Conservation (phyloP, 192 early-diverging fungal species). For the Dispira parvispora region DNA sequence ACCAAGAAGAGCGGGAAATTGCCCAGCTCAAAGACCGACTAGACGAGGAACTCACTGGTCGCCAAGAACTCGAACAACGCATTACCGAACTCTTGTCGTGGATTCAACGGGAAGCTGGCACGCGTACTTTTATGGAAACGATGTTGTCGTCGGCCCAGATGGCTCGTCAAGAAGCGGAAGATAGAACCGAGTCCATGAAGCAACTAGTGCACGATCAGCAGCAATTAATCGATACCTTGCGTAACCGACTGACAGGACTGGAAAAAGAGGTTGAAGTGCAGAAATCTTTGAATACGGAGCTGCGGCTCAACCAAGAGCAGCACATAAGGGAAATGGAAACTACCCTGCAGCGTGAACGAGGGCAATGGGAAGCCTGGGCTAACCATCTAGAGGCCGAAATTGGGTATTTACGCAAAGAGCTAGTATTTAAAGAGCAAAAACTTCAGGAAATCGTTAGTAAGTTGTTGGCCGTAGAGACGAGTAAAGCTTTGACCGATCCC, state of each 20-base stretch:
- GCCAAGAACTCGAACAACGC: constrained; percentile 9
- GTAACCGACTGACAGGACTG: not conserved
- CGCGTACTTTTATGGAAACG: constrained; percentile 7
- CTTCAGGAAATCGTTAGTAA: constrained; percentile 6
- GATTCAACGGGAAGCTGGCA: constrained; percentile 6
- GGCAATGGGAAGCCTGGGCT: constrained; percentile 2
- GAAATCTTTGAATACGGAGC: not conserved
- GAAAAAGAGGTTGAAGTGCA: constrained; percentile 9
- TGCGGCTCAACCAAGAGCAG: constrained; percentile 2
- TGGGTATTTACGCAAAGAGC: not conserved
- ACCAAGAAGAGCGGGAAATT: constrained; percentile 1
- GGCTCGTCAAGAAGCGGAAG: constrained; percentile 4
- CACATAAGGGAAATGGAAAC: not conserved
- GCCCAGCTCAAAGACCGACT: not conserved
- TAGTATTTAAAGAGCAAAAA: constrained; percentile 8
- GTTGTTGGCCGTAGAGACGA: constrained; percentile 1
- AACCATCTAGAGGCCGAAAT: constrained; percentile 4
- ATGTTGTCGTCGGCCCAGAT: constrained; percentile 6
- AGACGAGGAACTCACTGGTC: not conserved
- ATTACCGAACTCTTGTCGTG: constrained; percentile 1
- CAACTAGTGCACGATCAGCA: constrained; percentile 9
- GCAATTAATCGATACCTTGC: constrained; percentile 4
- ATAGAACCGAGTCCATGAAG: not conserved
- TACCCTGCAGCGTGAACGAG: not conserved
- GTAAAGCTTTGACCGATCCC: not conserved